Base-by-base conservation (phyloP, 495 filamentous ascomycete genomes). In the Aspergillus biplanus region DNA sequence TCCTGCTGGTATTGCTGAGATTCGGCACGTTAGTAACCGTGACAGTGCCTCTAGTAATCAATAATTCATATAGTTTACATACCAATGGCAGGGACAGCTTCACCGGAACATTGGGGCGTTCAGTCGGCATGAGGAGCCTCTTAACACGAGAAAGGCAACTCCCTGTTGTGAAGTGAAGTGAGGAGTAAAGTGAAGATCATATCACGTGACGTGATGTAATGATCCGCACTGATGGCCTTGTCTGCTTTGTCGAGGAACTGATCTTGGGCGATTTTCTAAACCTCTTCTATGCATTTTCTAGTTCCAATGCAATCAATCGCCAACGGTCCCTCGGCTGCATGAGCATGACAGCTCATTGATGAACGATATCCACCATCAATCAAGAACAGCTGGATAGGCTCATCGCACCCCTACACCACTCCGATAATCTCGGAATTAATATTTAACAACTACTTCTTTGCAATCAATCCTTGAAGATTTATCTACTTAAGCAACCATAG, bases 71-170 rank as follows among this genome's bases (percentile, higher is more conserved):
- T 12, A 6, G 7, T 9, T 12, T 27, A 69, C 83, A 68, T 83
- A 93, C 93, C 65, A 99, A 82, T 56, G 95, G 94, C 66, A 99
- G 81, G 42, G 95, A 97, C 64, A 99, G 82, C 83, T 95, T 97
- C 77, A 97, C 92, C 64, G 91, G 89, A 50, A 83, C 77, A 73
- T 80, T 84, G 70, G 80, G 74, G 63, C 78, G 82, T 76, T 85
- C 79, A 66, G 83, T 81, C 71, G 82, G 80, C 84, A 86, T 86
- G 71, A 71, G 74, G 74, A 75, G 64, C 68, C 70, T 73, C 56
- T 71, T 70, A 59, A 73, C 73, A 71, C 71, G 74, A 69, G 46
- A 34, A 59, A 33, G 42, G 52, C 47, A 58, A 34, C 11, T 39
- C 37, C 33, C 18, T 33, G 46, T 58, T 62, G 67, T 65, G 69